Percentiles rank a stretch among this genome's conserved stretches.
These are phyloP conservation scores for Nicotiana obtusifolia DNA, from an alignment of 257 asterid genomes.

Conservation along the genomic window DNA sequence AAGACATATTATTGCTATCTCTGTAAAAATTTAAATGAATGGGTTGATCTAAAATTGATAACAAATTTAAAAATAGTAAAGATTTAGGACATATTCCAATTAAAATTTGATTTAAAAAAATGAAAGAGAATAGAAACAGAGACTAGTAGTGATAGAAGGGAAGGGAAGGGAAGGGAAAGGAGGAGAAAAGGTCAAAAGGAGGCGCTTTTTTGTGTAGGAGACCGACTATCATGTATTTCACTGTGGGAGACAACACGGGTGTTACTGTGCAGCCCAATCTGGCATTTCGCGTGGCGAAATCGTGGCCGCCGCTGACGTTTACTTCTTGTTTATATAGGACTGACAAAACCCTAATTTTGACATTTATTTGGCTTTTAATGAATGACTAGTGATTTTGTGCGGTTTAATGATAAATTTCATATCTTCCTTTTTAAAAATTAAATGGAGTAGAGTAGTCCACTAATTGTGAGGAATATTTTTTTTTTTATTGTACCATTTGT, in stretches of 20 bases:
- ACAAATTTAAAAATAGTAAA: neutral
- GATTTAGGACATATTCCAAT: neutral
- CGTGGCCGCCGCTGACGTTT: neutral
- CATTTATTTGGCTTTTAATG: neutral
- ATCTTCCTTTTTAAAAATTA: too few relatives aligned
- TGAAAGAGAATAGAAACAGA: neutral
- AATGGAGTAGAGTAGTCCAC: too few relatives aligned
- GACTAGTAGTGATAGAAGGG: neutral
- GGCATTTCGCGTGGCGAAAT: neutral
- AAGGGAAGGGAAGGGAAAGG: neutral
- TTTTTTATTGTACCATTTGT: too few relatives aligned
- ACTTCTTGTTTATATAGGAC: neutral
- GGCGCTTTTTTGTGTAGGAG: neutral
- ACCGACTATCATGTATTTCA: neutral
- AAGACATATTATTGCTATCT: neutral
- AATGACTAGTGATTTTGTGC: too few relatives aligned
- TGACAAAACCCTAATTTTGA: neutral
- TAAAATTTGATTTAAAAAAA: neutral
- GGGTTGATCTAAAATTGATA: neutral
- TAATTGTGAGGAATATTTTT: too few relatives aligned
- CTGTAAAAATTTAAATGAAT: neutral
- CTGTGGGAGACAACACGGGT: neutral
- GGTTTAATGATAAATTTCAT: too few relatives aligned
- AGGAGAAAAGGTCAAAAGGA: neutral
- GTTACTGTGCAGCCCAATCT: neutral